Base-by-base conservation (phyloP, 352 stramenopile genomes). In the Pythium monospermum region DNA sequence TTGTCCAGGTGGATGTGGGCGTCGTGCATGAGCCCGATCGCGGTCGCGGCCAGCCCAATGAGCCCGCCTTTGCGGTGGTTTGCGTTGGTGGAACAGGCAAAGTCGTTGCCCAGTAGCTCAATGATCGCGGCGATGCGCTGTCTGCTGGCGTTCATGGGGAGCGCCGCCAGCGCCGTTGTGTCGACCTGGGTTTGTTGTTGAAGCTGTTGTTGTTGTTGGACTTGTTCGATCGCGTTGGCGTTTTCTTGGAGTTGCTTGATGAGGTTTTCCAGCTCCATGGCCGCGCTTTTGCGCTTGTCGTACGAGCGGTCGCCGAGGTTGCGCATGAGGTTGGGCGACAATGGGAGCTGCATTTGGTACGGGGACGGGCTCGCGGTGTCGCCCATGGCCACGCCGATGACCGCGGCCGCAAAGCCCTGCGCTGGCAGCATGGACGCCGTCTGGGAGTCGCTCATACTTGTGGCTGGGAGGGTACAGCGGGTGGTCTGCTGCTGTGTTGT, bases 11-110 rank as follows among this genome's bases (percentile, higher is more conserved):
- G 96, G 46, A 91, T 44, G 48, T 92, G 84, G 13, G 85, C 87
- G 49, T 96, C 82, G 62, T 95, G 74, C 84, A 97, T 98, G 26
- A 99, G 77, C 4, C 96, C 97, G 66, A 99, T 99, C 2, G 96
- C 94, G 4, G 93, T 98, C 11, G 96, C 97, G 0, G 97, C 97
- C 16, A 99, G 76, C 0, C 96, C 97, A 60, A 99, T 99, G 12
- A 99, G 77, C 6, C 97, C 97, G 26, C 97, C 97, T 70, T 99
- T 99, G 32, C 96, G 86, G 71, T 99, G 97, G 69, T 99, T 98
- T 19, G 93, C 91, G 74, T 99, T 99, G 54, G 96, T 97, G 11
- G 91, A 98, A 27, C 95, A 98, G 48, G 91, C 96, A 75, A 99
- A 99, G 51, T 99, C 96, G 68, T 98, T 97, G 36, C 92, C 94